Conservation (phyloP, 169 alveolate genomes). For the Neospora caninum region DNA sequence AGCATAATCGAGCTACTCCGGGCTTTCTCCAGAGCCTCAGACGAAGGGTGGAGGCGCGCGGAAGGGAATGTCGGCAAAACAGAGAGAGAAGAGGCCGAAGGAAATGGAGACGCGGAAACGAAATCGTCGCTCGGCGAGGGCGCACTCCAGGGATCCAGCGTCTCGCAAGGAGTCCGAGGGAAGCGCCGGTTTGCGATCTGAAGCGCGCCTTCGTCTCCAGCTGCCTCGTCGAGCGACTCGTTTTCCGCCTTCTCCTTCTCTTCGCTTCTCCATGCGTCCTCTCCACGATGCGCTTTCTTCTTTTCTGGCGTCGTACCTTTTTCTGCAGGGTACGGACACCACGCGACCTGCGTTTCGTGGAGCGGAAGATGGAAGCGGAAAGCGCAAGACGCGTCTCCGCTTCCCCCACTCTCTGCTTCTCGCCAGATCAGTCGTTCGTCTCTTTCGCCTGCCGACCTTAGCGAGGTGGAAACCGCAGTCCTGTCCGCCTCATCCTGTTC, state of each 20-base stretch:
- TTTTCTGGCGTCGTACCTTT: neutral
- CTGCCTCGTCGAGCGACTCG: too few relatives aligned
- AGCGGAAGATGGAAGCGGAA: neutral
- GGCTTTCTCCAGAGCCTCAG: neutral
- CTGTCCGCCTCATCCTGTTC: neutral
- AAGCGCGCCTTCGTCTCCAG: too few relatives aligned
- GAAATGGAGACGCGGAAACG: neutral
- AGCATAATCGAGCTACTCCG: neutral
- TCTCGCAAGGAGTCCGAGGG: too few relatives aligned
- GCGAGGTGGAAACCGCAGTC: too few relatives aligned
- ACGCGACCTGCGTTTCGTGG: neutral
- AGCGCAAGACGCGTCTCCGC: neutral
- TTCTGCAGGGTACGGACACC: neutral
- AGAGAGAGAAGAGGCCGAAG: neutral
- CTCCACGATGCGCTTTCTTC: neutral
- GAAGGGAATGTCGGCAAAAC: neutral
- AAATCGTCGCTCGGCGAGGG: too few relatives aligned
- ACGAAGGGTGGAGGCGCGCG: neutral
- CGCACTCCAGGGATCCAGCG: too few relatives aligned
- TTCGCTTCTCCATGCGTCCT: neutral
- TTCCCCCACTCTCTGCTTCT: neutral
- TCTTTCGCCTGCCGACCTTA: too few relatives aligned
- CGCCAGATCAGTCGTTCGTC: neutral
- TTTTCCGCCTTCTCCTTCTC: too few relatives aligned
- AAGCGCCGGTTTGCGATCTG: too few relatives aligned